Percentiles rank a stretch among this genome's conserved stretches.
Evolutionary conservation across 352 stramenopile species (phyloP).

Genomic region (Phytophthora megakarya): DNA sequence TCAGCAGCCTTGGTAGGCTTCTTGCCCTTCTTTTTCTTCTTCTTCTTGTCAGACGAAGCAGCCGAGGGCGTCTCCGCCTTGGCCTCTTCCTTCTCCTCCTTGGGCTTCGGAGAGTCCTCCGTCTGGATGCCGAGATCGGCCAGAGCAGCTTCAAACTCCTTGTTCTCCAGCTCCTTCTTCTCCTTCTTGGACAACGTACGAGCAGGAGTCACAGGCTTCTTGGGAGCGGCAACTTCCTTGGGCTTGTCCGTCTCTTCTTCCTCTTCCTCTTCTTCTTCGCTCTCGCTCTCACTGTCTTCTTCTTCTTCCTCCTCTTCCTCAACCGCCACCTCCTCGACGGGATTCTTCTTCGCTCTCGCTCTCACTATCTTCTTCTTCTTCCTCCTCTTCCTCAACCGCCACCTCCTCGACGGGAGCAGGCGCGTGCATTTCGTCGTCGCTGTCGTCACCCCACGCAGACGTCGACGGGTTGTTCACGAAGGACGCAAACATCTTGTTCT

Average conservation of each 20-base stretch:
- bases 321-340: constrained; percentile 42
- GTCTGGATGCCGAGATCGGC: constrained; percentile 65
- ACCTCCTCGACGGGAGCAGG: constrained; percentile 40
- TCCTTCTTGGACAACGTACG: constrained; percentile 80
- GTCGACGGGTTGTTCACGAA: constrained; percentile 76
- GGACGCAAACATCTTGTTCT: constrained; percentile 65
- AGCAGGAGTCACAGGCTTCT: constrained; percentile 38
- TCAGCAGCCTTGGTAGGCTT: constrained; percentile 40
- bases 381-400: constrained; percentile 45
- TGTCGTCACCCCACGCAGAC: constrained; percentile 70
- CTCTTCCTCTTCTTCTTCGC: constrained; percentile 53
- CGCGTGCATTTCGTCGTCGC: constrained; percentile 73
- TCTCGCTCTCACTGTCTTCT: constrained; percentile 49
- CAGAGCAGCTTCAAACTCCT: constrained; percentile 73
- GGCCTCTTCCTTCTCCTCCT: constrained; percentile 45
- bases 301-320: constrained; percentile 61
- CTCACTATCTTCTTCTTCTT: constrained; percentile 57
- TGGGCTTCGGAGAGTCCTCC: constrained; percentile 16
- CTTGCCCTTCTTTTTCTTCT: constrained; percentile 72
- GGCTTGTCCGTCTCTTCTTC: constrained; percentile 50
- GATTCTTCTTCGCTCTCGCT: constrained; percentile 50
- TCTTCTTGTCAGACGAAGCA: constrained; percentile 43
- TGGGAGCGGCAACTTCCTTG: constrained; percentile 27
- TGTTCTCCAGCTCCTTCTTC: constrained; percentile 78
- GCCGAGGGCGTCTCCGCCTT: constrained; percentile 38